phyloP scores from a whole-genome alignment of 495 filamentous ascomycete species.

The Mytilinidion resinicola region DNA sequence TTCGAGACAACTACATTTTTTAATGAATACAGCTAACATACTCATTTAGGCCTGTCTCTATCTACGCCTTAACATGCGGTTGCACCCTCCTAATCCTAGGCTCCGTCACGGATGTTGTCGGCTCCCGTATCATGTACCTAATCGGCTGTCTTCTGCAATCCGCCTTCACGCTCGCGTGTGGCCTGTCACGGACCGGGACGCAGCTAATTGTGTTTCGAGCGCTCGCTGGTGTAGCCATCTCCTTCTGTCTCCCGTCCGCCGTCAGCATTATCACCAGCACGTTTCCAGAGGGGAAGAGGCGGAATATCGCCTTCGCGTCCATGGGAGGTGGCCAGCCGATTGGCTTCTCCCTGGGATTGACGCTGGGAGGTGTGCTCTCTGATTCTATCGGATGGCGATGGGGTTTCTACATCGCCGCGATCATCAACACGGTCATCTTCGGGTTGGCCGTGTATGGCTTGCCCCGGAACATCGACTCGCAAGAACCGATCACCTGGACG shows the following conservation, averaged over 20 bases:
- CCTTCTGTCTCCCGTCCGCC: slow-evolving; percentile 47
- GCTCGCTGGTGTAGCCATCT: slow-evolving; percentile 45
- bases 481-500: slow-evolving; percentile 15
- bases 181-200: slow-evolving; percentile 38
- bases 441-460: slow-evolving; percentile 36
- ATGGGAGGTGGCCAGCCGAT: slow-evolving; percentile 44
- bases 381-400: slow-evolving; percentile 46
- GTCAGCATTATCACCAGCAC: slow-evolving; percentile 44
- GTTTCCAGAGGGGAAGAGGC: slow-evolving; percentile 35
- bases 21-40: background rate
- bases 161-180: slow-evolving; percentile 41
- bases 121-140: slow-evolving; percentile 41
- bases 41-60: slow-evolving; percentile 39
- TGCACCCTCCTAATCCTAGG: slow-evolving; percentile 45
- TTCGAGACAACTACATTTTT: too few species aligned
- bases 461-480: slow-evolving; percentile 28
- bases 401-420: slow-evolving; percentile 41
- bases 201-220: slow-evolving; percentile 51
- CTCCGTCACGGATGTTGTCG: slow-evolving; percentile 49
- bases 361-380: slow-evolving; percentile 43
- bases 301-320: slow-evolving; percentile 45
- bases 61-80: slow-evolving; percentile 41
- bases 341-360: slow-evolving; percentile 42
- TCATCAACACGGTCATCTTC: slow-evolving; percentile 35
- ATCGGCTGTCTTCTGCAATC: slow-evolving; percentile 41